Evolutionary conservation across 1,284 basidiomycete species (phyloP), one percentile per base, ranked within the genome.

Genomic region (Vanrija pseudolonga): DNA sequence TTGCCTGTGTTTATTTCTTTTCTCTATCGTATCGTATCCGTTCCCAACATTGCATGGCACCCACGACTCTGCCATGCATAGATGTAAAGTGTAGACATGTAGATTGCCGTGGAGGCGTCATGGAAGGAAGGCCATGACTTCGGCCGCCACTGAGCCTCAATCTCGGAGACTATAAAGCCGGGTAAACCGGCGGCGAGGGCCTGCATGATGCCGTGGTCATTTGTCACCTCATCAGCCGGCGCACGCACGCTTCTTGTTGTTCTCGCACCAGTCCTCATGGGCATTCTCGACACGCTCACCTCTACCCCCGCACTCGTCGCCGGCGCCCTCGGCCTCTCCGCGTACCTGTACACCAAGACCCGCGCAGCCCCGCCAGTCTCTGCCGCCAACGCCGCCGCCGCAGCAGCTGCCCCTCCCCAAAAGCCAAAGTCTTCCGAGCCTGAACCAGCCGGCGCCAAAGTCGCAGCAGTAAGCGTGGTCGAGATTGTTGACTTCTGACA

Each of bases 221-320:
- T 32, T 32, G 32, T 32, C 26, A 18, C 45, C 45, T 24, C n/a
- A 44, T 22, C 32, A 12, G 17, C 14, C 32, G 32, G 32, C 32
- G 32, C 32, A 14, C 32, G 32, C 32, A 32, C 32, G 32, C 32
- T 14, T 32, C 32, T 32, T 15, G 32, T 32, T 32, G 32, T 32
- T 32, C 4, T 32, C 14, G 32, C 32, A 32, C 32, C 32, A 32
- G 32, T 32, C 32, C 32, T 22, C 17, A 58, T 58, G 55, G 58
- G 59, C 37, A 67, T 65, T 66, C 61, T 60, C 59, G 69, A 72
- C n/a, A 68, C 65, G 2, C 55, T 72, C 37, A 69, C 67, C 28
- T 67, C 67, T 18, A 61, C 64, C 15, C 65, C 66, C 19, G 64
- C 62, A 32, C 49, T 71, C 52, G 57, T 72, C 45, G 66, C 65